A percentile compares a stretch with the other conserved stretches of the same genome.
phyloP scores from a whole-genome alignment of 2,329 filamentous ascomycete genomes.

The Aschersonia sp. region DNA sequence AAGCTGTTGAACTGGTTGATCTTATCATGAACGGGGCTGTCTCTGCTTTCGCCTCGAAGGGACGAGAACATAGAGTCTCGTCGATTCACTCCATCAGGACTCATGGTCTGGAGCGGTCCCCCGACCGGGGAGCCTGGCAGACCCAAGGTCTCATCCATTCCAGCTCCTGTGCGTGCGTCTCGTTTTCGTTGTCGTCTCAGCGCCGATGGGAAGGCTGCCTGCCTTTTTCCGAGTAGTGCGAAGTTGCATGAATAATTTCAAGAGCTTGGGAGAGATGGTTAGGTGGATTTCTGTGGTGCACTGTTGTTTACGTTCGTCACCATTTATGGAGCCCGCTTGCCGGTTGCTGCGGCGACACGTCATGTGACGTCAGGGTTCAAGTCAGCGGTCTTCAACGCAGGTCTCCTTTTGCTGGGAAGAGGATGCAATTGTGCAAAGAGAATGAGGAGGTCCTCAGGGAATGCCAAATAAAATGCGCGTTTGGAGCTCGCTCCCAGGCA shows the following conservation, averaged over 20 bases:
- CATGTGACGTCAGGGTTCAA: slow-evolving; percentile 7
- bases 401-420: too few relatives aligned
- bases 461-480: too few relatives aligned
- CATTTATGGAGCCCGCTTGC: not conserved
- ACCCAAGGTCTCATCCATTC: slow-evolving; percentile 30
- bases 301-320: slow-evolving; percentile 6
- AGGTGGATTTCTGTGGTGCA: slow-evolving; percentile 1
- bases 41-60: slow-evolving; percentile 26
- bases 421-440: too few relatives aligned
- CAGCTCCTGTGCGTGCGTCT: not conserved
- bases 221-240: not conserved
- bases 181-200: slow-evolving; percentile 1
- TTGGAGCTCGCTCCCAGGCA: too few relatives aligned
- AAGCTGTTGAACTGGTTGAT: slow-evolving; percentile 62
- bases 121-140: slow-evolving; percentile 36
- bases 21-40: slow-evolving; percentile 49
- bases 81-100: slow-evolving; percentile 48
- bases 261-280: not conserved
- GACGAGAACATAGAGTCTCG: slow-evolving; percentile 22
- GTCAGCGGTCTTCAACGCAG: too few relatives aligned
- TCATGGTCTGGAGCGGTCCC: slow-evolving; percentile 43
- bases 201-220: not conserved
- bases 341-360: slow-evolving; percentile 6
- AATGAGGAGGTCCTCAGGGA: too few relatives aligned
- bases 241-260: not conserved